Evolutionary conservation across 176 grass and related monocot species (phyloP), one percentile per base, ranked within the genome.

Genomic region (Puya raimondii): DNA sequence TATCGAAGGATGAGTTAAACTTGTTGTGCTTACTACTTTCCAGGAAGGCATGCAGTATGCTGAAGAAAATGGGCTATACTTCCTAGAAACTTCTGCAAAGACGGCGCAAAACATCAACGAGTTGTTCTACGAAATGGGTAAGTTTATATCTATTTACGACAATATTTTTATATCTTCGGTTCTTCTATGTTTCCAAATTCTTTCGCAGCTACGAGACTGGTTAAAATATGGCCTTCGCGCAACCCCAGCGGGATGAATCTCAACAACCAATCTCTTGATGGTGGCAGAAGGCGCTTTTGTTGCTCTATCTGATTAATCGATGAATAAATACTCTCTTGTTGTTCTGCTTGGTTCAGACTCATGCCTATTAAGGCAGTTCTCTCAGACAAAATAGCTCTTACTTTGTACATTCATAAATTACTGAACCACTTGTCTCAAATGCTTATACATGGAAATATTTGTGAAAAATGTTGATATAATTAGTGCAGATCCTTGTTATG

Each of bases 101-200:
- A 96, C 84, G 47, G 79, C 87, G 71, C 76, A 84, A 16, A 96
- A 96, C 63, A 57, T 91, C 49, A 77, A 82, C 23, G 87, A 96
- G 63, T 76, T 96, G 21, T 90, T 96, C 75, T 85, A 90, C 23
- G 81, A 96, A 72, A 81, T 96, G 21, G 87, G 91, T 84, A 79
- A 79, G 64, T 48, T 12, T 64, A 64, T 53, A 6, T 42, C 6
- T 42, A 6, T 42, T 42, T 42, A 42, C 33, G 4, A 42, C 33
- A 42, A 7, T 42, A 42, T 42, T 42, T 42, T 42, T 7, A 7
- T 42, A 42, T 7, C 4, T 42, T 42, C 33, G 4, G 33, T 42
- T 42, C 33, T 42, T 42, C 33, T 42, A 5, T 42, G 6, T 42
- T 42, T 42, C 6, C 33, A 7, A 42, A 42, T 42, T 42, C 33